Conservation (phyloP, 2,329 filamentous ascomycete species). For the Ophiostoma sp. region DNA sequence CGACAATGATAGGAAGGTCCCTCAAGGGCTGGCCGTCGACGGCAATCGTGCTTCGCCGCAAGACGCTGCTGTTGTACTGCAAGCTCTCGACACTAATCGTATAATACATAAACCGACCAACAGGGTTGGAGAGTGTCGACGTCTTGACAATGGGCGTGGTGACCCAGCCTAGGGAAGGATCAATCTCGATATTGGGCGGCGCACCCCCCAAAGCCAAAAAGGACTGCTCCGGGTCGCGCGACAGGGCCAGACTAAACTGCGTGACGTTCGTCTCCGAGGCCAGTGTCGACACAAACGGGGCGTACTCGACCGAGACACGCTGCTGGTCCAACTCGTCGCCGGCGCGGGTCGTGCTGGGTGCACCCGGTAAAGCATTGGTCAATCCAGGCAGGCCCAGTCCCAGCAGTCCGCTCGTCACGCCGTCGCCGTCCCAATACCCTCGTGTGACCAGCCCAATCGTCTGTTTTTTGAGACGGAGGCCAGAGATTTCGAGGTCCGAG, state of each 20-base stretch:
- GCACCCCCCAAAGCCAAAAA: conserved; percentile 39
- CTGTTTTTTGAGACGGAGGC: conserved; percentile 36
- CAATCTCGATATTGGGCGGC: conserved; percentile 34
- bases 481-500: conserved; percentile 36
- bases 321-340: conserved; percentile 31
- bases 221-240: conserved; percentile 36
- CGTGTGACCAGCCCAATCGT: conserved; percentile 37
- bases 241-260: conserved; percentile 38
- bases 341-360: conserved; percentile 4
- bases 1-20: conserved; percentile 34
- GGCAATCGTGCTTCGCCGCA: not conserved
- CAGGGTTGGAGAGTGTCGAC: conserved; percentile 23
- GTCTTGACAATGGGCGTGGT: conserved; percentile 35
- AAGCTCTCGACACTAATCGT: conserved; percentile 33
- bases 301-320: conserved; percentile 33
- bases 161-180: conserved; percentile 32
- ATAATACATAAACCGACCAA: conserved; percentile 36
- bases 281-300: conserved; percentile 36
- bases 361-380: conserved; percentile 34
- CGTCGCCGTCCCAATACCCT: conserved; percentile 37
- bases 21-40: conserved; percentile 22
- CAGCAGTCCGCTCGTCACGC: conserved; percentile 38
- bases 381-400: conserved; percentile 38
- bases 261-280: conserved; percentile 30
- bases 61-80: conserved; percentile 31